Percentiles rank a stretch among this genome's conserved stretches.
Evolutionary conservation across 495 filamentous ascomycete species (phyloP).

Genomic region (Talaromyces thailandensis): DNA sequence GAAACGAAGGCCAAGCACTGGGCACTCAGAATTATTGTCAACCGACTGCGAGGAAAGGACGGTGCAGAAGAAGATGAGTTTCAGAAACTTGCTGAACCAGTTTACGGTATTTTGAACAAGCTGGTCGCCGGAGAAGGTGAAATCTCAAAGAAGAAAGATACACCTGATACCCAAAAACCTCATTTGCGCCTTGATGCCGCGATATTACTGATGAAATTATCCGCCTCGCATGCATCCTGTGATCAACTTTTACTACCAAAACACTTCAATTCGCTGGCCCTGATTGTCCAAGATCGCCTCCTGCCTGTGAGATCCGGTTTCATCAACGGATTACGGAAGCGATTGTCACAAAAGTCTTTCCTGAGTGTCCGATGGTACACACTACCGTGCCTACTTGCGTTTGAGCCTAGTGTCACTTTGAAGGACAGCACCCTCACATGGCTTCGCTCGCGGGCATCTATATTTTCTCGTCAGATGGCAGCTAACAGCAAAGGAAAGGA

Average conservation of each 20-base stretch:
- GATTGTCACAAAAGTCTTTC: slow-evolving; percentile 44
- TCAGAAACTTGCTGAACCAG: slow-evolving; percentile 52
- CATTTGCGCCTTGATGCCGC: slow-evolving; percentile 76
- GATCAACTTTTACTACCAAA: slow-evolving; percentile 63
- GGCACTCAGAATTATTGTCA: slow-evolving; percentile 84
- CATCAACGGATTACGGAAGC: slow-evolving; percentile 76
- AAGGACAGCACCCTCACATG: slow-evolving; percentile 72
- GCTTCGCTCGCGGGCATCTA: slow-evolving; percentile 66
- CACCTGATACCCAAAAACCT: slow-evolving; percentile 63
- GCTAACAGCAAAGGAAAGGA: slow-evolving; percentile 31
- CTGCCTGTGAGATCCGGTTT: slow-evolving; percentile 68
- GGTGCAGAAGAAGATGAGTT: slow-evolving; percentile 46
- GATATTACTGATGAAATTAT: slow-evolving; percentile 76
- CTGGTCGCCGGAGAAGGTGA: slow-evolving; percentile 71
- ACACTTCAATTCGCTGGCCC: slow-evolving; percentile 72
- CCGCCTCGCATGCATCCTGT: slow-evolving; percentile 54
- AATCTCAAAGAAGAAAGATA: slow-evolving; percentile 61
- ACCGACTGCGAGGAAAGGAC: slow-evolving; percentile 64
- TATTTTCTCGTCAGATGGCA: slow-evolving; percentile 31
- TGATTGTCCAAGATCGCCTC: slow-evolving; percentile 70
- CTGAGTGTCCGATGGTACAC: slow-evolving; percentile 66
- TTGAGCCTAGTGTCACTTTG: slow-evolving; percentile 65
- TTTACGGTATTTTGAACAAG: slow-evolving; percentile 69
- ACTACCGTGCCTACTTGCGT: slow-evolving; percentile 80
- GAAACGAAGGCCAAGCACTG: slow-evolving; percentile 79